Base-by-base conservation (phyloP, 495 filamentous ascomycete genomes). In the Aspergillus avenaceus region DNA sequence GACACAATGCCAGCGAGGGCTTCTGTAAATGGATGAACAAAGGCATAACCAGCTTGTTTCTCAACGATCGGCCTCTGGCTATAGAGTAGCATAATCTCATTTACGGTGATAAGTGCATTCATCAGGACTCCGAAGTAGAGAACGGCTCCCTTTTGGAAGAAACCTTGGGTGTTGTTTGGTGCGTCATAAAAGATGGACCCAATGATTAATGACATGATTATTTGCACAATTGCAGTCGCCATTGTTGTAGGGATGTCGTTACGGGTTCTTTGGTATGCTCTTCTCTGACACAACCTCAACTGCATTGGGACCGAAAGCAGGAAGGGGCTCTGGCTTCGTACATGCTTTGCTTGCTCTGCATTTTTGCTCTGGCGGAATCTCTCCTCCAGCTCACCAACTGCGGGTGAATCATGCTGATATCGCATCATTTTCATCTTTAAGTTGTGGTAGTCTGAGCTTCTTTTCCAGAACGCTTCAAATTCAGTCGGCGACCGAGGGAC, bases 61-160 rank as follows among this genome's bases (percentile, higher is more conserved):
- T 96, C 91, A 47, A 97, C 90, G 58, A 97, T 95, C 1, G 87
- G 82, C 12, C 91, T 82, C 78, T 96, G 91, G 79, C 64, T 89
- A 95, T 4, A 95, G 77, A 5, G 86, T 91, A 24, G n/a, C n/a
- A 95, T 69, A 50, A 86, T 82, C 63, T 95, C 90, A 22, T 95
- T 70, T 45, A 83, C 76, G 58, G 81, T 85, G 32, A 84, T 72
- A 54, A 96, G 95, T 22, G 90, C 90, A 63, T 92, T 95, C 66
- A 95, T 19, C 28, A 97, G 74, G 60, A 91, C 83, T 26, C 88
- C 84, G 62, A 96, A 95, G 77, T 96, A 97, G 8, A 97, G 71
- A 4, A 96, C 69, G 37, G 86, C 86, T n/a, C 86, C 89, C 16
- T 88, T 80, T 47, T 78, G 75, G 72, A 83, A 97, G 70, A 95